phyloP scores from a whole-genome alignment of 345 rosid genomes.

The Citrus reticulata region DNA sequence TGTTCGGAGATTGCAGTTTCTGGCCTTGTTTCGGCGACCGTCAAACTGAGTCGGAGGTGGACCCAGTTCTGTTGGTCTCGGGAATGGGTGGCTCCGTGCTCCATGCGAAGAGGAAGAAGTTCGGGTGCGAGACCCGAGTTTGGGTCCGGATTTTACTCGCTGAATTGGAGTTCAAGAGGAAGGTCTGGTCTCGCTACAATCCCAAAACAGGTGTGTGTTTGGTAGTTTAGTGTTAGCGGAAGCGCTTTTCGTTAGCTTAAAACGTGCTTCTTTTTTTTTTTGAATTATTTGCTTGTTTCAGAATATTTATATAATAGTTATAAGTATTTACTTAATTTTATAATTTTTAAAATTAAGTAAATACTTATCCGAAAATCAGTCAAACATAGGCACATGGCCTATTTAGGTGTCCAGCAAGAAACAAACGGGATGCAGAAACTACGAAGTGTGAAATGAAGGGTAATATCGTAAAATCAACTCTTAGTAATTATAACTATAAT shows the following conservation, averaged over 20 bases:
- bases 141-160: conserved; percentile 86
- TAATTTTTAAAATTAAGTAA: too few relatives aligned
- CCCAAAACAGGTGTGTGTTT: conserved; percentile 56
- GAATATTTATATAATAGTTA: too few relatives aligned
- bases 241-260: background rate
- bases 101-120: conserved; percentile 54
- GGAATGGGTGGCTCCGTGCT: conserved; percentile 81
- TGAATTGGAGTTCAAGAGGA: conserved; percentile 72
- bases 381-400: too few relatives aligned
- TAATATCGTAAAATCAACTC: too few relatives aligned
- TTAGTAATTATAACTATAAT: too few relatives aligned
- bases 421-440: too few relatives aligned
- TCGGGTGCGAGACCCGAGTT: conserved; percentile 55
- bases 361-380: too few relatives aligned
- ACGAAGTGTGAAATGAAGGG: too few relatives aligned
- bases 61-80: conserved; percentile 71
- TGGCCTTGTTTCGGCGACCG: conserved; percentile 53
- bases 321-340: too few relatives aligned
- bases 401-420: too few relatives aligned
- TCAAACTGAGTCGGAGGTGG: conserved; percentile 22
- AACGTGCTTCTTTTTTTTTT: background rate
- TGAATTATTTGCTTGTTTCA: background rate
- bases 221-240: background rate
- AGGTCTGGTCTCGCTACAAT: conserved; percentile 75
- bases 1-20: conserved; percentile 18